Evolutionary conservation across 371 early-diverging fungal genomes (phyloP).

Genomic region (Mortierella sp.): DNA sequence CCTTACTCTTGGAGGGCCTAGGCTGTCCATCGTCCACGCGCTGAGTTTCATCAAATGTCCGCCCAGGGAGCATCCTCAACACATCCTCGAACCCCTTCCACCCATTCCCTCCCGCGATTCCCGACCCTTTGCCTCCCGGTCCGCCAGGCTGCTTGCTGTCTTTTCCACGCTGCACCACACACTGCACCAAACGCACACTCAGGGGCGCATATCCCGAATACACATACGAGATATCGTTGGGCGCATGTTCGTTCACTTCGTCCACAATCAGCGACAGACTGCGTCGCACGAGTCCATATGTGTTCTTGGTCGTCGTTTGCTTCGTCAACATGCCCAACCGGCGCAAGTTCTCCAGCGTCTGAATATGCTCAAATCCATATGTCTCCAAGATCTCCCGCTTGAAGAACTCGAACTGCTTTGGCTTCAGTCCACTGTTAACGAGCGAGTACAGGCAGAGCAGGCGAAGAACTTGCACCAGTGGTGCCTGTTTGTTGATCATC

Average conservation of each 20-base stretch:
- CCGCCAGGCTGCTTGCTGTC: constrained; percentile 50
- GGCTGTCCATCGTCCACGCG: constrained; percentile 71
- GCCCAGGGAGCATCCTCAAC: constrained; percentile 81
- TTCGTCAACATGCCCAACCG: constrained; percentile 76
- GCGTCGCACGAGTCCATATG: constrained; percentile 74
- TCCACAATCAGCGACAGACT: constrained; percentile 86
- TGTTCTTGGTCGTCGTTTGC: constrained; percentile 63
- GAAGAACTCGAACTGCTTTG: constrained; percentile 84
- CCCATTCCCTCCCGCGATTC: constrained; percentile 62
- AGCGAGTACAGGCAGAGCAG: constrained; percentile 88
- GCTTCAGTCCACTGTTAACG: constrained; percentile 85
- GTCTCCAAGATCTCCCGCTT: constrained; percentile 86
- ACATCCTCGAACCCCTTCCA: constrained; percentile 94
- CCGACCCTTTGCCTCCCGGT: constrained; percentile 28
- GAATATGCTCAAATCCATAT: constrained; percentile 91
- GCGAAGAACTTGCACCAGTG: constrained; percentile 81
- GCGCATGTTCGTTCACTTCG: constrained; percentile 88
- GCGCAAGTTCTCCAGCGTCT: constrained; percentile 84
- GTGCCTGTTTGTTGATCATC: constrained; percentile 81
- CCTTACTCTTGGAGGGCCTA: constrained; percentile 65
- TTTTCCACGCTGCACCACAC: constrained; percentile 63
- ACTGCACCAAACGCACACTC: constrained; percentile 90
- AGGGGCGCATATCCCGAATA: constrained; percentile 96
- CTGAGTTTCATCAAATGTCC: constrained; percentile 83
- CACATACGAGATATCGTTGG: constrained; percentile 92